phyloP scores from a whole-genome alignment of 371 early-diverging fungal genomes.

The Mortierella sp. region DNA sequence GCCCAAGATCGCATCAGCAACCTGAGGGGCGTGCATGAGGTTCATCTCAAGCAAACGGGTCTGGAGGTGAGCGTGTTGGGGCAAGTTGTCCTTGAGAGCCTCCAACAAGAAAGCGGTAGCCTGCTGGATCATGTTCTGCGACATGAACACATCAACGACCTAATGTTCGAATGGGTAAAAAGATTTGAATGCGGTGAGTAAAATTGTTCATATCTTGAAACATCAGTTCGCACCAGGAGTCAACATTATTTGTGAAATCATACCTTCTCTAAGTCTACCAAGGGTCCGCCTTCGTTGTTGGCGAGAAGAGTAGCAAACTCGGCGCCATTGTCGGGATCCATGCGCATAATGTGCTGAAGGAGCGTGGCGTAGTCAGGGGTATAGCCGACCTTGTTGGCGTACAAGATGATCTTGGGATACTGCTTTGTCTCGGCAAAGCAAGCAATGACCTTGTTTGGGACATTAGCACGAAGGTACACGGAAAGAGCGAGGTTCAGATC shows the following conservation, averaged over 20 bases:
- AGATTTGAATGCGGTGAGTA: neutral
- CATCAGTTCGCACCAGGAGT: neutral
- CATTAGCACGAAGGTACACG: conserved; percentile 95
- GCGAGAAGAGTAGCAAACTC: conserved; percentile 93
- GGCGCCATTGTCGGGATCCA: conserved; percentile 93
- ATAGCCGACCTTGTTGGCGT: conserved; percentile 95
- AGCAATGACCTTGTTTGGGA: conserved; percentile 91
- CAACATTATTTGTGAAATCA: neutral
- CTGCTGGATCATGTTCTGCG: conserved; percentile 96
- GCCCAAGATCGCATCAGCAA: conserved; percentile 98
- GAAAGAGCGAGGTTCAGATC: conserved; percentile 94
- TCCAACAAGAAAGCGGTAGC: conserved; percentile 97
- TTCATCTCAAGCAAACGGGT: conserved; percentile 98
- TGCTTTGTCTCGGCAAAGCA: conserved; percentile 98
- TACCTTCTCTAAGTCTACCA: conserved; percentile 86
- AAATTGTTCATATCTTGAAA: neutral
- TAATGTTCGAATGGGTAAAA: conserved; percentile 26
- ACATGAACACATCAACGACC: conserved; percentile 93
- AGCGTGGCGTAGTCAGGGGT: conserved; percentile 93
- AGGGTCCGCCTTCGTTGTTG: conserved; percentile 87
- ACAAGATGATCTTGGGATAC: conserved; percentile 95
- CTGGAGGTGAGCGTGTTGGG: conserved; percentile 93
- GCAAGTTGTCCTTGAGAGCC: conserved; percentile 91
- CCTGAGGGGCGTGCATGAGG: conserved; percentile 96
- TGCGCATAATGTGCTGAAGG: conserved; percentile 91